These are phyloP conservation scores for Xylaria telfairii DNA, from an alignment of 495 filamentous ascomycete genomes.

Conservation along the genomic window DNA sequence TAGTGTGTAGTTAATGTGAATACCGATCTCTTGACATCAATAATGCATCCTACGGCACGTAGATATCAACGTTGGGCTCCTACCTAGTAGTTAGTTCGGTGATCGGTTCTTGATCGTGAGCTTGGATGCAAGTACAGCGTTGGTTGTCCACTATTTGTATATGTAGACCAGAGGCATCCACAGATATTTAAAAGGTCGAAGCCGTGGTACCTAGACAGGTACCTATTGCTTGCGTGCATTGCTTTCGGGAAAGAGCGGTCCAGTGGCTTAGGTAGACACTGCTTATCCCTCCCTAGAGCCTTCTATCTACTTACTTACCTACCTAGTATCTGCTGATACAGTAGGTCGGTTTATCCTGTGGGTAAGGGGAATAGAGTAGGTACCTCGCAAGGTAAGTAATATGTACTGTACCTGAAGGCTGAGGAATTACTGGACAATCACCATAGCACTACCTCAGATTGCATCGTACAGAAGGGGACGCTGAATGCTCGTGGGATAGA, in stretches of 20 bases:
- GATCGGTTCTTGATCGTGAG: neutral
- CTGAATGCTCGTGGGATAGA: neutral
- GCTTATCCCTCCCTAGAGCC: neutral
- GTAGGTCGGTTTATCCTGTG: neutral
- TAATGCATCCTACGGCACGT: neutral
- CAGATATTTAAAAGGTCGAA: neutral
- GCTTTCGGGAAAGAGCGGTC: neutral
- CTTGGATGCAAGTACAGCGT: neutral
- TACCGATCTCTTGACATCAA: neutral
- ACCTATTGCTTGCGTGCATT: neutral
- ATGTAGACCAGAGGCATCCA: too few relatives aligned
- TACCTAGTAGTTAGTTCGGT: neutral
- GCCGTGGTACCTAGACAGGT: neutral
- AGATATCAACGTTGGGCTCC: neutral
- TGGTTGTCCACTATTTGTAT: neutral
- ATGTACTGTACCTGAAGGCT: neutral
- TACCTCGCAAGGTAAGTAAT: too few relatives aligned
- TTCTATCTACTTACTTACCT: neutral
- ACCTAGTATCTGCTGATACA: too few relatives aligned
- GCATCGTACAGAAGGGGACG: neutral
- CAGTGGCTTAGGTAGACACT: neutral
- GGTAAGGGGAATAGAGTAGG: conserved; percentile 5
- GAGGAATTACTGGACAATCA: neutral
- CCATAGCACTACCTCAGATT: neutral
- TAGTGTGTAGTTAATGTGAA: neutral